Evolutionary conservation across 495 filamentous ascomycete genomes (phyloP).

Genomic region (Physcia stellaris): DNA sequence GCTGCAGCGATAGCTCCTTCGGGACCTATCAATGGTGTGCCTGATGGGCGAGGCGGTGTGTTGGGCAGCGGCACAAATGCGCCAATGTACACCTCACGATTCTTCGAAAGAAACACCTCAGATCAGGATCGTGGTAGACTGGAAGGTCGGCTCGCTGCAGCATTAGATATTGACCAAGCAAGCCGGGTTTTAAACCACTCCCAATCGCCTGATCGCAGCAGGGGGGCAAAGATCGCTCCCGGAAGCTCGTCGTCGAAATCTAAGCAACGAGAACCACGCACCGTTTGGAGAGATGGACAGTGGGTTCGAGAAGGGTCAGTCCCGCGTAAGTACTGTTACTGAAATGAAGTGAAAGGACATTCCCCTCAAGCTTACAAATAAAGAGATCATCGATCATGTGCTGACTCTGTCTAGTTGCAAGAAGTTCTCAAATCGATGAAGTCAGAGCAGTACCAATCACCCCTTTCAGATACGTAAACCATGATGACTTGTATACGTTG

Average conservation of each 20-base stretch:
- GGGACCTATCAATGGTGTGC: conserved; percentile 29
- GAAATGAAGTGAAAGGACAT: too few species aligned
- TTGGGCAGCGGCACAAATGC: conserved; percentile 61
- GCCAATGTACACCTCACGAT: conserved; percentile 57
- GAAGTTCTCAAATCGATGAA: conserved; percentile 8
- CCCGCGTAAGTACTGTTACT: conserved; percentile 37
- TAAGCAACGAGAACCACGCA: conserved; percentile 6
- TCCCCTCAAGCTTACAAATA: too few species aligned
- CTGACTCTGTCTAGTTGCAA: conserved; percentile 1
- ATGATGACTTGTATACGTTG: background rate
- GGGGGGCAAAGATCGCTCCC: conserved; percentile 7
- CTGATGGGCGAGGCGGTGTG: conserved; percentile 48
- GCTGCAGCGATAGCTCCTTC: conserved; percentile 35
- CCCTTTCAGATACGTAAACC: conserved; percentile 57
- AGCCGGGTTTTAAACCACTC: conserved; percentile 40
- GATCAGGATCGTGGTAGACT: conserved; percentile 53
- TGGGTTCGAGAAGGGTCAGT: conserved; percentile 39
- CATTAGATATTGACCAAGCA: conserved; percentile 66
- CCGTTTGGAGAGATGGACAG: conserved; percentile 43
- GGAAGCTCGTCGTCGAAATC: conserved; percentile 7
- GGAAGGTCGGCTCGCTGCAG: conserved; percentile 64
- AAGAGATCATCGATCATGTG: background rate
- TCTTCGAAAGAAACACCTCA: conserved; percentile 39
- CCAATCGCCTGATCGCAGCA: conserved; percentile 5
- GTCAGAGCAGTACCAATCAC: conserved; percentile 41